A percentile compares a stretch with the other conserved stretches of the same genome.
Conservation (phyloP, 2,329 filamentous ascomycete species). For the Penicillium brevicompactum region DNA sequence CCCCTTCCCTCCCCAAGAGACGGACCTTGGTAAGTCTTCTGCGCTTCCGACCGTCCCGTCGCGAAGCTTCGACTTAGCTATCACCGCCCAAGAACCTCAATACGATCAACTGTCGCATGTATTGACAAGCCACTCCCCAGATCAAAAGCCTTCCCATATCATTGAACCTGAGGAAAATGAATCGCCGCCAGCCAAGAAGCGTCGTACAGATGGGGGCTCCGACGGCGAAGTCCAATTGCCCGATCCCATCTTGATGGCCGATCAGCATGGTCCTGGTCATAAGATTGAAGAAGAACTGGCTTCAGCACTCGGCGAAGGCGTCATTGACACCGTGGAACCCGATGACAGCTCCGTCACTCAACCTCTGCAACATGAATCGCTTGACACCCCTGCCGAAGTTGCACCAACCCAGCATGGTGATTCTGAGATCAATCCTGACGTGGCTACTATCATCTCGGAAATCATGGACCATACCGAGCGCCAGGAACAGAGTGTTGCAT, state of each 20-base stretch:
- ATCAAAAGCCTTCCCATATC: conserved; percentile 35
- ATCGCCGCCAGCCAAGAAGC: conserved; percentile 43
- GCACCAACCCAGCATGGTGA: conserved; percentile 22
- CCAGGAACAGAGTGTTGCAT: conserved; percentile 42
- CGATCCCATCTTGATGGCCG: conserved; percentile 20
- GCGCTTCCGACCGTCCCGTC: conserved; percentile 8
- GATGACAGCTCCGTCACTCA: conserved; percentile 23
- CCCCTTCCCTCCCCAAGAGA: conserved; percentile 29
- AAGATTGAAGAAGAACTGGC: conserved; percentile 41
- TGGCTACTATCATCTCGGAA: conserved; percentile 43
- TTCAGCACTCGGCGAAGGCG: conserved; percentile 35
- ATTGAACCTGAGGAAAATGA: conserved; percentile 35
- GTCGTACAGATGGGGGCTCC: conserved; percentile 37
- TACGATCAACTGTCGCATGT: background rate
- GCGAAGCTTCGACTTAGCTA: conserved; percentile 2
- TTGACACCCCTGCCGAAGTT: conserved; percentile 19
- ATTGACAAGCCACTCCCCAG: conserved; percentile 11
- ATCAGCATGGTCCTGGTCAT: conserved; percentile 31
- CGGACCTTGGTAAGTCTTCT: conserved; percentile 37
- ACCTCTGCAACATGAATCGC: conserved; percentile 19
- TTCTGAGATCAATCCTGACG: conserved; percentile 35
- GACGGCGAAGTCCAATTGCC: conserved; percentile 26
- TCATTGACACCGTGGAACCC: conserved; percentile 30
- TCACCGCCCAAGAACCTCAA: background rate
- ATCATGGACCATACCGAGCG: conserved; percentile 48